Evolutionary conservation across 1,284 basidiomycete species (phyloP).

Genomic region (Sporisorium scitamineum): DNA sequence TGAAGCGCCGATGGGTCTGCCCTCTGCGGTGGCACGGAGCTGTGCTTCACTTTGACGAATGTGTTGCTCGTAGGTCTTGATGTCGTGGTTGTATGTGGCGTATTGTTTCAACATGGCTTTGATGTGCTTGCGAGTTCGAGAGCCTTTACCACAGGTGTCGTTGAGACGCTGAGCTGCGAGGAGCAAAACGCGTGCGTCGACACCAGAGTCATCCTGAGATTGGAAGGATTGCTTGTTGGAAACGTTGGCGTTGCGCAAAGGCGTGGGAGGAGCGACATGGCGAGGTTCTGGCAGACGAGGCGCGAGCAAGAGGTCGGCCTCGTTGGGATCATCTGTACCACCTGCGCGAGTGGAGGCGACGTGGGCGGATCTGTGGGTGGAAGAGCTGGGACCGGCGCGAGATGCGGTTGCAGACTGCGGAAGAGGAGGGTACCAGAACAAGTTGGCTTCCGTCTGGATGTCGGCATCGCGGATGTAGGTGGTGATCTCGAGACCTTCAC

Average conservation of each 20-base stretch:
- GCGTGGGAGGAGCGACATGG: conserved; percentile 36
- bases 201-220: conserved; percentile 18
- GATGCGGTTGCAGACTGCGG: conserved; percentile 28
- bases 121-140: conserved; percentile 65
- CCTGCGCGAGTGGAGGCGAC: conserved; percentile 9
- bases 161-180: conserved; percentile 57
- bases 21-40: conserved; percentile 34
- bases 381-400: conserved; percentile 28
- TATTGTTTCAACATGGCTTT: conserved; percentile 60
- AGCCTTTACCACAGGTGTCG: conserved; percentile 56
- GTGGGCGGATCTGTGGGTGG: conserved; percentile 13
- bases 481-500: conserved; percentile 54
- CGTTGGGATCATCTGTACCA: conserved; percentile 20
- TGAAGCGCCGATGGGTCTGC: conserved; percentile 9
- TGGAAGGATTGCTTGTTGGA: conserved; percentile 29
- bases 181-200: conserved; percentile 44
- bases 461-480: conserved; percentile 67
- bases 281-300: conserved; percentile 46
- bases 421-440: conserved; percentile 60
- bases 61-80: conserved; percentile 41
- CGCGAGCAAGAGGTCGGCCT: conserved; percentile 41
- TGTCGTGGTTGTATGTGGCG: conserved; percentile 40
- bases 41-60: conserved; percentile 43
- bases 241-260: conserved; percentile 27
- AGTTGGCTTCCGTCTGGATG: conserved; percentile 53